Conservation (phyloP, 768 basidiomycete species). For the Lactifluus rugatus region DNA sequence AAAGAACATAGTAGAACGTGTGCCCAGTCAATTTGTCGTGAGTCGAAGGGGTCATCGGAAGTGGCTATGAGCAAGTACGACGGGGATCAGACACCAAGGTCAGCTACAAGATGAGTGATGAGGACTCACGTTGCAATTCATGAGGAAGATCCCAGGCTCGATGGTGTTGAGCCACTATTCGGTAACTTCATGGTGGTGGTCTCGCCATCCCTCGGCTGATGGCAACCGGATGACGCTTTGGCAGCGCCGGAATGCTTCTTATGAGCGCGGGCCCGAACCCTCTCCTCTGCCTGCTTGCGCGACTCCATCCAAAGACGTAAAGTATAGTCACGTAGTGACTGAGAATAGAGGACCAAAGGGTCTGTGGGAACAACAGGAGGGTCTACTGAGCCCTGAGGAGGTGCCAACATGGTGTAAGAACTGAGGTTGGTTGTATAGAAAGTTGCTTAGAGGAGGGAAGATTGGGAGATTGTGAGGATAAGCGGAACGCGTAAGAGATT, state of each 20-base stretch:
- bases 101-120: neutral
- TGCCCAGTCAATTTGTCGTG: neutral
- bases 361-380: neutral
- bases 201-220: neutral
- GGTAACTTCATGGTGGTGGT: neutral
- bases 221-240: neutral
- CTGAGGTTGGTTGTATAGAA: no score
- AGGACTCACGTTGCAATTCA: neutral
- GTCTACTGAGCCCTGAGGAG: conserved; percentile 1
- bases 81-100: neutral
- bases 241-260: conserved; percentile 16
- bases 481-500: neutral
- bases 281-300: conserved; percentile 46
- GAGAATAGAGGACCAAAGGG: conserved; percentile 44
- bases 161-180: neutral
- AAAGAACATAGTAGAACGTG: neutral
- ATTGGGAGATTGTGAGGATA: neutral
- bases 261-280: conserved; percentile 19
- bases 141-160: neutral
- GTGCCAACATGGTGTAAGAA: conserved; percentile 3
- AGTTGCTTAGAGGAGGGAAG: neutral
- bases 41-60: neutral
- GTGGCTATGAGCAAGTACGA: neutral
- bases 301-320: conserved; percentile 60
- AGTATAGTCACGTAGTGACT: conserved; percentile 58